Evolutionary conservation across 1,284 basidiomycete genomes (phyloP).

Genomic region (Boletus subluridellus): DNA sequence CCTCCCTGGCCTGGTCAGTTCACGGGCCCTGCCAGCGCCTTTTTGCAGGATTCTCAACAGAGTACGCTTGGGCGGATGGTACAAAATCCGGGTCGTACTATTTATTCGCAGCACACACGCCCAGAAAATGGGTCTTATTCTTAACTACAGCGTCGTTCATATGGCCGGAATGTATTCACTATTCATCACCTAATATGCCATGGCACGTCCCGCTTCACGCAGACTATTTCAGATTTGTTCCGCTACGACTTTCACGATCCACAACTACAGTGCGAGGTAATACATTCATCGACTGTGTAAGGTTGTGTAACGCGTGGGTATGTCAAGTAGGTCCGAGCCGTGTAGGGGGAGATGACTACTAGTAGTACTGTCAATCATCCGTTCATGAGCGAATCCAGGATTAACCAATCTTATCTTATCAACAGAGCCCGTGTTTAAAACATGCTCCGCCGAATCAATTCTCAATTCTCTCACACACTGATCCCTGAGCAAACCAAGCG

Average conservation of each 20-base stretch:
- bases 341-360: neutral
- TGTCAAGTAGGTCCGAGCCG: neutral
- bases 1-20: slow-evolving; percentile 41
- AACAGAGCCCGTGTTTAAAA: neutral
- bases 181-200: slow-evolving; percentile 23
- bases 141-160: slow-evolving; percentile 15
- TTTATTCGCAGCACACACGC: slow-evolving; percentile 49
- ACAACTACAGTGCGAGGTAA: slow-evolving; percentile 1
- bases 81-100: slow-evolving; percentile 53
- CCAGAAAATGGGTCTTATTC: slow-evolving; percentile 32
- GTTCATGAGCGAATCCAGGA: neutral
- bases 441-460: neutral
- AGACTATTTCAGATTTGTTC: slow-evolving; percentile 1
- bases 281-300: neutral
- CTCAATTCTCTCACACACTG: neutral
- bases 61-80: slow-evolving; percentile 31
- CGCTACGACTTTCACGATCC: neutral
- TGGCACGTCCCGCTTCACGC: neutral
- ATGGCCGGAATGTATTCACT: slow-evolving; percentile 22
- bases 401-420: slow-evolving; percentile 31
- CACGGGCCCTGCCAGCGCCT: slow-evolving; percentile 47
- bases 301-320: neutral
- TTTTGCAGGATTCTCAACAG: slow-evolving; percentile 38
- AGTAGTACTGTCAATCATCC: neutral
- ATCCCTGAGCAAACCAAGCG: neutral